Evolutionary conservation across 1,139 yeast species (phyloP), one percentile per base, ranked within the genome.

Genomic region (Sugiyamaella sp.): DNA sequence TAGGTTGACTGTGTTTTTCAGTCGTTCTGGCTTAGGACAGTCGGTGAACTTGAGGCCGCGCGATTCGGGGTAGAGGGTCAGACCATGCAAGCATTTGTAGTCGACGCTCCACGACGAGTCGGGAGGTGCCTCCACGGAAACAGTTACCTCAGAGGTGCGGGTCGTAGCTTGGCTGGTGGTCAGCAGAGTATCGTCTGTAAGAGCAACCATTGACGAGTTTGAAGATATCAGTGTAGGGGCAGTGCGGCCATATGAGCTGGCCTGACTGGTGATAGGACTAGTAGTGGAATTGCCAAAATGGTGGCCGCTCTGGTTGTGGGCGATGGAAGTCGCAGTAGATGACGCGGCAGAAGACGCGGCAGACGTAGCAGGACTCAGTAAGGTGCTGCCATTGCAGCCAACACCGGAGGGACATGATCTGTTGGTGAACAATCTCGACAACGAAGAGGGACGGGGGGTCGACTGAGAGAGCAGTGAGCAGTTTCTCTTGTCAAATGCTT

Each of bases 21-120:
- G 12, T 32, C 51, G 42, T 24, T 51, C 54, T 20, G 55, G 55
- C 33, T 49, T 52, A 16, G 55, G 55, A 25, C 55, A 52, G 37
- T 52, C 52, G 10, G 55, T 38, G 29, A 52, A 52, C 27, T 51
- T 51, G 10, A 44, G 50, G 2, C 29, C 48, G 19, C 48, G 33
- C 17, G 39, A 43, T 38, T 38, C 48, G 6, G 52, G 47, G 43
- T 44, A 49, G 3, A 37, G 41, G 25, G 32, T 43, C 33, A 37
- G 33, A 4, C 44, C 52, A 16, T 38, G 52, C 12, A 46, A 38
- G 9, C 40, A 33, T 17, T 49, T 44, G 33, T 44, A 42, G 25
- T 35, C 48, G 2, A 39, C 52, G 8, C 48, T 49, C 44, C 52
- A 42, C 14, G 52, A 41, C 5, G 51, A 44, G 33, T 38, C 52